phyloP scores from a whole-genome alignment of 1,284 basidiomycete genomes.

The Anthracocystis panici-leucophaei region DNA sequence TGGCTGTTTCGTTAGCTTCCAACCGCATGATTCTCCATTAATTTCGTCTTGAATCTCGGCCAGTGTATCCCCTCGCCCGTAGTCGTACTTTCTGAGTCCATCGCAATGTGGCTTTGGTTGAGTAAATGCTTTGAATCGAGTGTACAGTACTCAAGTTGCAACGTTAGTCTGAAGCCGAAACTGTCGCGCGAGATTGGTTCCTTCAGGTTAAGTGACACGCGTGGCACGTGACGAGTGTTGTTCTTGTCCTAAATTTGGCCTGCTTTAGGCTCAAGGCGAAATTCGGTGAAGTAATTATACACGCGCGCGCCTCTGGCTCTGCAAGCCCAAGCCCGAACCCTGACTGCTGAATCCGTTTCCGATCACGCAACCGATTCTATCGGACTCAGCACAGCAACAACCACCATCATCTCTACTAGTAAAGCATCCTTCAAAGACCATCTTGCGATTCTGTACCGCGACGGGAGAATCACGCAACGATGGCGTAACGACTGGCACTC shows the following conservation, averaged over 20 bases:
- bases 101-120: too few species aligned
- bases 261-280: too few species aligned
- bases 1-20: background rate
- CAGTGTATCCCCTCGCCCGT: too few species aligned
- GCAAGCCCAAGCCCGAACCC: background rate
- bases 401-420: slow-evolving; percentile 1
- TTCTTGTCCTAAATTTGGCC: slow-evolving; percentile 13
- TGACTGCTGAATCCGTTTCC: background rate
- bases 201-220: slow-evolving; percentile 1
- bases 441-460: background rate
- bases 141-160: too few species aligned
- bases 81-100: too few species aligned
- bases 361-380: background rate
- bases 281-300: background rate
- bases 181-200: background rate
- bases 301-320: slow-evolving; percentile 20
- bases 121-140: too few species aligned
- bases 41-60: too few species aligned
- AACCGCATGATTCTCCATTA: too few species aligned
- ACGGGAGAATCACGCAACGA: background rate
- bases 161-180: too few species aligned
- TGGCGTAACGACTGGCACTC: slow-evolving; percentile 1
- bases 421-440: background rate
- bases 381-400: background rate
- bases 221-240: slow-evolving; percentile 46